These are phyloP conservation scores for Stachybotrys elegans DNA, from an alignment of 2,329 filamentous ascomycete species.

Conservation along the genomic window DNA sequence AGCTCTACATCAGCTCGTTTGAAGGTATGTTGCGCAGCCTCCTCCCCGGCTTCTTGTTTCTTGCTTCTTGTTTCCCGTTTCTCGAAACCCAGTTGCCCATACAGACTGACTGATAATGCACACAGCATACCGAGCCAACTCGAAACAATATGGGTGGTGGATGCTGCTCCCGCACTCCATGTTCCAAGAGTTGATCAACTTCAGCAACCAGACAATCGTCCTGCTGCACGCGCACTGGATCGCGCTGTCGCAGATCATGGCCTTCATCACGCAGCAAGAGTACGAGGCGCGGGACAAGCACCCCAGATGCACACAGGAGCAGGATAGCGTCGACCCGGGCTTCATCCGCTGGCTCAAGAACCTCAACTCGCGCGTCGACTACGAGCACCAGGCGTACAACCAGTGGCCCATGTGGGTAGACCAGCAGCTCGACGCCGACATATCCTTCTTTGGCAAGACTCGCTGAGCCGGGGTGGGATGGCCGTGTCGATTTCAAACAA, in stretches of 20 bases:
- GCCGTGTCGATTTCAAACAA: too few species aligned
- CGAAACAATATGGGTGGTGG: slow-evolving; percentile 51
- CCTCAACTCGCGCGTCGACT: slow-evolving; percentile 42
- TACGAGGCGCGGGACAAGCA: slow-evolving; percentile 23
- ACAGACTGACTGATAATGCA: slow-evolving; percentile 21
- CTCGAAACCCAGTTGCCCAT: too few species aligned
- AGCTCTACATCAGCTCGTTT: slow-evolving; percentile 48
- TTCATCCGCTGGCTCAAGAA: slow-evolving; percentile 46
- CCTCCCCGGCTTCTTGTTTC: neutral
- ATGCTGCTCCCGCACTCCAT: slow-evolving; percentile 49
- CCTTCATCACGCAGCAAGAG: slow-evolving; percentile 39
- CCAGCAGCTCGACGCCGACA: slow-evolving; percentile 39
- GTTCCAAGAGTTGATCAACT: slow-evolving; percentile 46
- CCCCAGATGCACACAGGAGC: slow-evolving; percentile 13
- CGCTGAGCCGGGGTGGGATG: too few species aligned
- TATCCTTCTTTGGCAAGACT: slow-evolving; percentile 39
- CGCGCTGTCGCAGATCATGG: slow-evolving; percentile 49
- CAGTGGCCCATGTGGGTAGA: slow-evolving; percentile 52
- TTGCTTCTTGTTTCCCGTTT: slow-evolving; percentile 4
- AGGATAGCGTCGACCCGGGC: slow-evolving; percentile 31
- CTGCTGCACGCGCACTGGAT: slow-evolving; percentile 52
- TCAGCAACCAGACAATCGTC: slow-evolving; percentile 37
- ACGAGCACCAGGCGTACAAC: slow-evolving; percentile 40
- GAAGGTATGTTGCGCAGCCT: slow-evolving; percentile 45
- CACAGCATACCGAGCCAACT: slow-evolving; percentile 45